These are phyloP conservation scores for Exophiala dermatitidis DNA, from an alignment of 2,329 filamentous ascomycete genomes.

Conservation along the genomic window DNA sequence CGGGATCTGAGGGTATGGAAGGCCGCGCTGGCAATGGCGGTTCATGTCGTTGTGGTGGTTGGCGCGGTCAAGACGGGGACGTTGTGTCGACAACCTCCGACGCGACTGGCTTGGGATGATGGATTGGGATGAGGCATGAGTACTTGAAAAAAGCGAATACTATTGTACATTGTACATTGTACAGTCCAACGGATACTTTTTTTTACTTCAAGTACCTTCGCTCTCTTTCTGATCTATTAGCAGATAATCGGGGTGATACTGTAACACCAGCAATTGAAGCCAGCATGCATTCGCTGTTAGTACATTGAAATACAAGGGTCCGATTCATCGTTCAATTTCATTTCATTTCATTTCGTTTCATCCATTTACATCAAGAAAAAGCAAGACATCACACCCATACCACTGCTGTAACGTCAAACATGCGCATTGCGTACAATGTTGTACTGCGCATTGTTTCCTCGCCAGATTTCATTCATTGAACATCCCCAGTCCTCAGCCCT, in stretches of 20 bases:
- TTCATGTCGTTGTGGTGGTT: constrained; percentile 16
- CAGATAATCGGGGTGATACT: too few relatives aligned
- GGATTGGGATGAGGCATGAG: not conserved
- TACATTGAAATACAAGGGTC: too few relatives aligned
- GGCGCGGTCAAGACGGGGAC: constrained; percentile 13
- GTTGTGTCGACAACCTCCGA: constrained; percentile 12
- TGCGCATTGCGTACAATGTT: constrained; percentile 2
- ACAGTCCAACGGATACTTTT: not conserved
- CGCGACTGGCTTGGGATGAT: not conserved
- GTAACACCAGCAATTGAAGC: too few relatives aligned
- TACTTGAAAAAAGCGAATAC: too few relatives aligned
- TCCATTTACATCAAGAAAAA: not conserved
- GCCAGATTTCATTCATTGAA: too few relatives aligned
- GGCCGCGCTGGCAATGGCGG: constrained; percentile 8
- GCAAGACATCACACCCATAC: too few relatives aligned
- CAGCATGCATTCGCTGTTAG: too few relatives aligned
- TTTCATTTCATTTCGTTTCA: not conserved
- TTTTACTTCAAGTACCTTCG: too few relatives aligned
- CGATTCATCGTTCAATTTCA: too few relatives aligned
- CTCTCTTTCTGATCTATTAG: too few relatives aligned
- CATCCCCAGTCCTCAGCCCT: too few relatives aligned
- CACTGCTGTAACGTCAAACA: constrained; percentile 22
- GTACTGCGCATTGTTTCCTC: too few relatives aligned
- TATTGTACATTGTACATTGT: not conserved
- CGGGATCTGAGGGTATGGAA: constrained; percentile 19